Evolutionary conservation across 768 basidiomycete species (phyloP).

Genomic region (Phaeotremella skinneri): DNA sequence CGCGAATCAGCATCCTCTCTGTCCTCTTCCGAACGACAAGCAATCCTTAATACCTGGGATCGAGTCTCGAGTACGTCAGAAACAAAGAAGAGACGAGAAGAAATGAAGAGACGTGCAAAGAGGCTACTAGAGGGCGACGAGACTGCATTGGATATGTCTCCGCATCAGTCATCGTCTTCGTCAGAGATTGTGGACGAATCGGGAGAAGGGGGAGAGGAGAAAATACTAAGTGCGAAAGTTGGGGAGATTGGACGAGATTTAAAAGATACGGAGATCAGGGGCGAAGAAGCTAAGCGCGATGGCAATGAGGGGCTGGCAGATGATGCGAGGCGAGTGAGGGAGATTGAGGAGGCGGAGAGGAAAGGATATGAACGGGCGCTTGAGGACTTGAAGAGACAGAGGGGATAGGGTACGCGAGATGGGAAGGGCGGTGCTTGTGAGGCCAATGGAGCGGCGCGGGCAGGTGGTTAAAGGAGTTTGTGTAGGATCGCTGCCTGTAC

Average conservation of each 20-base stretch:
- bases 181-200: constrained; percentile 4
- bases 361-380: constrained; percentile 38
- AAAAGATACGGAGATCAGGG: neutral
- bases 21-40: constrained; percentile 10
- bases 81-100: constrained; percentile 16
- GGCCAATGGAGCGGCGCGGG: too few species aligned
- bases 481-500: too few species aligned
- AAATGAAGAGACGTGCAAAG: constrained; percentile 20
- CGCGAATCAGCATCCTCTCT: constrained; percentile 8
- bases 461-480: too few species aligned
- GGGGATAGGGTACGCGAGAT: constrained; percentile 8
- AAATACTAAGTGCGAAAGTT: neutral
- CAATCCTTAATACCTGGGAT: constrained; percentile 15
- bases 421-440: too few species aligned
- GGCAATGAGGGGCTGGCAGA: constrained; percentile 6
- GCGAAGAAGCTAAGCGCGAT: constrained; percentile 4
- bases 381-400: constrained; percentile 17
- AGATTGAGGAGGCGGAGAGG: constrained; percentile 27
- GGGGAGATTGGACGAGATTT: neutral
- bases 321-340: constrained; percentile 9
- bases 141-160: constrained; percentile 8
- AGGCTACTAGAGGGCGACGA: constrained; percentile 20
- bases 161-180: constrained; percentile 8
- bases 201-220: constrained; percentile 13
- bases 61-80: constrained; percentile 12